Conservation (phyloP, 345 rosid genomes). For the Bruguiera sexangula region DNA sequence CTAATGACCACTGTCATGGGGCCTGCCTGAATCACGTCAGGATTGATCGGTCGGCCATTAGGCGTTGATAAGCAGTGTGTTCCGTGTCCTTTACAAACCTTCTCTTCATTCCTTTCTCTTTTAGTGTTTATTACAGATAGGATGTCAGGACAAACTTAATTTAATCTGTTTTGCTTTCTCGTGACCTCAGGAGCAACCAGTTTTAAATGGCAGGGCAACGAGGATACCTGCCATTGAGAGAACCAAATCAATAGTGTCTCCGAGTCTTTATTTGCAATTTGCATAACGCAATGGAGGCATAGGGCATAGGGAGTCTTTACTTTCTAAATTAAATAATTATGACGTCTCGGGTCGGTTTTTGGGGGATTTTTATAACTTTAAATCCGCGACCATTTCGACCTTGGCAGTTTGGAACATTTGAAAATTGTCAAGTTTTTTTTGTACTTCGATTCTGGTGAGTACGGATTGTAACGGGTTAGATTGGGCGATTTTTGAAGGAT, state of each 20-base stretch:
- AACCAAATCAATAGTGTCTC: slow-evolving; percentile 10
- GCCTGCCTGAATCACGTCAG: background rate
- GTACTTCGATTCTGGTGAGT: too few relatives aligned
- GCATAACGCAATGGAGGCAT: background rate
- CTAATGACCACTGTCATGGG: background rate
- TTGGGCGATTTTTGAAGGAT: too few relatives aligned
- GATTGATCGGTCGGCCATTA: too few relatives aligned
- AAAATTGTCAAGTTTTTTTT: too few relatives aligned
- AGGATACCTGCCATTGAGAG: background rate
- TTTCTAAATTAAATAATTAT: background rate
- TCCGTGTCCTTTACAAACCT: background rate
- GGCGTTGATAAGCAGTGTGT: too few relatives aligned
- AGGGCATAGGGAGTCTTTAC: background rate
- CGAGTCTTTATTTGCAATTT: slow-evolving; percentile 1
- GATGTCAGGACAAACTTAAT: background rate
- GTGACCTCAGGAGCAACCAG: background rate
- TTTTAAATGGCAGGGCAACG: background rate
- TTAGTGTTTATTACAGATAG: background rate
- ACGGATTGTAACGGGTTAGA: too few relatives aligned
- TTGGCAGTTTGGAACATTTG: too few relatives aligned
- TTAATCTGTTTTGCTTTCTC: background rate
- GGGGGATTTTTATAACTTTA: too few relatives aligned
- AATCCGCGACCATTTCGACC: too few relatives aligned
- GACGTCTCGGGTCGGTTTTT: too few relatives aligned
- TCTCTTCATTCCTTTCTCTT: background rate